phyloP scores from a whole-genome alignment of 768 basidiomycete species.

The Pleurotus eryngii region DNA sequence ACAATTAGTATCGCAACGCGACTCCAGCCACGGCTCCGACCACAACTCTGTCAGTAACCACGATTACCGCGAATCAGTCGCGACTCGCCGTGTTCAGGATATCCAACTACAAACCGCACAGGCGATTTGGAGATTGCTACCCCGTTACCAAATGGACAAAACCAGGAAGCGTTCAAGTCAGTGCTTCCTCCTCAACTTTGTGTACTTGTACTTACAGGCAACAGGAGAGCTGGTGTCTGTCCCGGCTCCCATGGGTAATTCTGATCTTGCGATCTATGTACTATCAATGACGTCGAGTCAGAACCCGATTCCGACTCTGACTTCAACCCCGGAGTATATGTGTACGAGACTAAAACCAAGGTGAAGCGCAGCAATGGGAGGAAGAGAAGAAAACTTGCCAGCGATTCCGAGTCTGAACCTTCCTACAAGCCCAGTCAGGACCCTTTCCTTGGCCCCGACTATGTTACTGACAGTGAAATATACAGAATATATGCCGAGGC shows the following conservation, averaged over 20 bases:
- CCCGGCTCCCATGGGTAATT: constrained; percentile 33
- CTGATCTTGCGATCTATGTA: neutral
- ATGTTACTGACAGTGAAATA: neutral
- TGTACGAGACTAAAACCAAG: constrained; percentile 27
- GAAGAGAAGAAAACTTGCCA: constrained; percentile 11
- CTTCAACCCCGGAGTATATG: constrained; percentile 39
- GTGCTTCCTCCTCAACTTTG: neutral
- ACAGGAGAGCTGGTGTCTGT: constrained; percentile 31
- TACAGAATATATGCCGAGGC: neutral
- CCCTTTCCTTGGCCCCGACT: neutral
- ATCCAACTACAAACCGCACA: too few relatives aligned
- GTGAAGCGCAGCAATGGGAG: constrained; percentile 17
- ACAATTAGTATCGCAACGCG: too few relatives aligned
- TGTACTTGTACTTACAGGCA: neutral
- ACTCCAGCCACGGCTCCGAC: too few relatives aligned
- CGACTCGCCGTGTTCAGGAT: too few relatives aligned
- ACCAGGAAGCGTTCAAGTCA: neutral
- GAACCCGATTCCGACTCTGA: constrained; percentile 50
- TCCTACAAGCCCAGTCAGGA: neutral
- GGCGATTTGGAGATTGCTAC: too few relatives aligned
- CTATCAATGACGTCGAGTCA: constrained; percentile 10
- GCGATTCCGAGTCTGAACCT: neutral
- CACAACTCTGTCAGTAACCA: too few relatives aligned
- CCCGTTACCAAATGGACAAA: too few relatives aligned
- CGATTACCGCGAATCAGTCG: too few relatives aligned